Base-by-base conservation (phyloP, 306 rosid species). In the Dryas alaskensis region DNA sequence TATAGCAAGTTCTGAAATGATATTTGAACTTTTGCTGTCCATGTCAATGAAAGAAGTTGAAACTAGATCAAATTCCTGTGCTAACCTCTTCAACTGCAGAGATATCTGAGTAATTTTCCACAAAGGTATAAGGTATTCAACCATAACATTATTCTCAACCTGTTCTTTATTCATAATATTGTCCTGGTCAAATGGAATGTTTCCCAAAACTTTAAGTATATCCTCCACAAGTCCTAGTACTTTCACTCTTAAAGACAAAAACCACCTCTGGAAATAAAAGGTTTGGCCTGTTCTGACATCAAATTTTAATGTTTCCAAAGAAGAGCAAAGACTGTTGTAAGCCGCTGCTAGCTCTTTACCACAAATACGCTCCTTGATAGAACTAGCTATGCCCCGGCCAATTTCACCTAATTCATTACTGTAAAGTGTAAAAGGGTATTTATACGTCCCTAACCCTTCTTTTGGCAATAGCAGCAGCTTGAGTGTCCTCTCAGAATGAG, bases 221-320 rank as follows among this genome's bases (percentile, higher is more conserved):
- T 46, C 81, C 60, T 73, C 72, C 74, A 85, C 78, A 68, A 77
- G 74, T 80, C 73, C 70, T 75, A 87, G 7, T 57, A 81, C 47
- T 73, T 84, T 83, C 45, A 84, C 85, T 82, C 90, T 80, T 74
- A 86, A 74, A 8, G 78, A 85, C 72, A 90, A 70, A 88, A 85
- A 82, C 97, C 88, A 90, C 65, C 87, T 82, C 75, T 85, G 90
- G 72, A 91, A 91, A 74, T 75, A 77, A 77, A 87, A 87, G 14
- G 63, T 58, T 47, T 73, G 86, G 69, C 74, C 82, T 17, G 62
- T 67, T 65, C 67, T 58, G 53, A 61, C 64, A 54, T 76, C 79
- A 27, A 69, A 58, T 61, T 81, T 87, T 78, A 91, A 91, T 44
- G 76, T 72, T 79, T 65, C 78, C 71, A 77, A 73, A 69, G 93